These are phyloP conservation scores for Chalciporus chontae DNA, from an alignment of 768 basidiomycete species.

Conservation along the genomic window DNA sequence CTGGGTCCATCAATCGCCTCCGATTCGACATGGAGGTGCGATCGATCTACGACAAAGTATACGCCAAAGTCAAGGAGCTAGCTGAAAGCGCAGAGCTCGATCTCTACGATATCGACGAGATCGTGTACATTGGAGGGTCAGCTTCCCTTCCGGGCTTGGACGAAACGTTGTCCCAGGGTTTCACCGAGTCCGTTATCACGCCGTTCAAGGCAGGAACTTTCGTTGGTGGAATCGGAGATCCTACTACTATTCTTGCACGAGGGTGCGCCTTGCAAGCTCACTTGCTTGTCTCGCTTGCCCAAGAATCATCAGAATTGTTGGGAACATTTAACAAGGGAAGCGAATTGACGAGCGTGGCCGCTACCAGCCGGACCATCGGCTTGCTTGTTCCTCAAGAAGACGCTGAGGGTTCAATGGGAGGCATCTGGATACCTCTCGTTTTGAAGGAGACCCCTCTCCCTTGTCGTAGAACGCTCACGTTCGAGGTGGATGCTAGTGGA, in stretches of 20 bases:
- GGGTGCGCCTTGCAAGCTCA: conserved; percentile 78
- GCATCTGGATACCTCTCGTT: conserved; percentile 63
- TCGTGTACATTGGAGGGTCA: conserved; percentile 78
- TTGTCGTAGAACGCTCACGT: conserved; percentile 52
- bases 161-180: conserved; percentile 50
- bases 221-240: conserved; percentile 70
- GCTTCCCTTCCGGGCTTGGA: conserved; percentile 73
- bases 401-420: conserved; percentile 45
- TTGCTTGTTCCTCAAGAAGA: conserved; percentile 56
- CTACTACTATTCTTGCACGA: conserved; percentile 70
- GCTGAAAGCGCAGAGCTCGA: conserved; percentile 52
- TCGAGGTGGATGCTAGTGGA: conserved; percentile 53
- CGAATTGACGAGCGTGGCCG: conserved; percentile 43
- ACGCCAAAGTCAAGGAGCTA: conserved; percentile 48
- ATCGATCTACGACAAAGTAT: conserved; percentile 56
- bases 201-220: conserved; percentile 66
- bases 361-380: conserved; percentile 62
- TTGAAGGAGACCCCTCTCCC: conserved; percentile 72
- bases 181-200: conserved; percentile 58
- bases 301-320: conserved; percentile 48
- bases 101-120: conserved; percentile 67
- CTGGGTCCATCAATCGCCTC: conserved; percentile 59
- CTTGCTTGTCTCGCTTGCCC: conserved; percentile 47
- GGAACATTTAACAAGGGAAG: conserved; percentile 45
- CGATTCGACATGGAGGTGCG: conserved; percentile 60